phyloP scores from a whole-genome alignment of 2,329 filamentous ascomycete genomes.

The Herpotrichia juniperi region DNA sequence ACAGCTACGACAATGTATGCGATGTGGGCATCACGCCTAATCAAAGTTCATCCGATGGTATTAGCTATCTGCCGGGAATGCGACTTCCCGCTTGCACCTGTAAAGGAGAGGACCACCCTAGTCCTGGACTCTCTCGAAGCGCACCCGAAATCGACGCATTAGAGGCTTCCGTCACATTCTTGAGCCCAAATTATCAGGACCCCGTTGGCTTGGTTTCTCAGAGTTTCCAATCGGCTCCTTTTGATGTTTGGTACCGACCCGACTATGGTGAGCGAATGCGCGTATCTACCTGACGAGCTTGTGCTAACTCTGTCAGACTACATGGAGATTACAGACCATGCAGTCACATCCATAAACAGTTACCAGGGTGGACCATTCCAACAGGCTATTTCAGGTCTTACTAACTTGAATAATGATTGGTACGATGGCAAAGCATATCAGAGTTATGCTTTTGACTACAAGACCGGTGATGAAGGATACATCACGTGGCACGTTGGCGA shows the following conservation, averaged over 20 bases:
- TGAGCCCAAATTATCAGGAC: conserved; percentile 57
- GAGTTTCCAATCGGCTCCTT: conserved; percentile 71
- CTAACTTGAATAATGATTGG: conserved; percentile 63
- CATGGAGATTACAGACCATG: conserved; percentile 67
- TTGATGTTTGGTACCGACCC: conserved; percentile 73
- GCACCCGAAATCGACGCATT: conserved; percentile 76
- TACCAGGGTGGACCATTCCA: conserved; percentile 63
- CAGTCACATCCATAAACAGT: conserved; percentile 58
- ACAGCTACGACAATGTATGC: conserved; percentile 72
- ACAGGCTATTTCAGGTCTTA: conserved; percentile 61
- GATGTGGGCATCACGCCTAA: conserved; percentile 75
- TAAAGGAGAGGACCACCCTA: conserved; percentile 67
- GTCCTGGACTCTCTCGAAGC: conserved; percentile 67
- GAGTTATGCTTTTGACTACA: conserved; percentile 63
- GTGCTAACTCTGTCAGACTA: conserved; percentile 56
- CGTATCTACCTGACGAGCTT: neutral
- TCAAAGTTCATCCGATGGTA: conserved; percentile 70
- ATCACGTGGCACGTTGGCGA: conserved; percentile 74
- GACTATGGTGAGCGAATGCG: conserved; percentile 52
- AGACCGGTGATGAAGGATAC: conserved; percentile 62
- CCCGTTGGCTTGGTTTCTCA: conserved; percentile 68
- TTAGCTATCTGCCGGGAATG: conserved; percentile 73
- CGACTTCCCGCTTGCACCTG: conserved; percentile 72
- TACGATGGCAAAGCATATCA: conserved; percentile 62
- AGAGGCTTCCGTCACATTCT: conserved; percentile 66